Percentiles rank a stretch among this genome's conserved stretches.
Conservation (phyloP, 257 asterid species). For the Phtheirospermum japonicum region DNA sequence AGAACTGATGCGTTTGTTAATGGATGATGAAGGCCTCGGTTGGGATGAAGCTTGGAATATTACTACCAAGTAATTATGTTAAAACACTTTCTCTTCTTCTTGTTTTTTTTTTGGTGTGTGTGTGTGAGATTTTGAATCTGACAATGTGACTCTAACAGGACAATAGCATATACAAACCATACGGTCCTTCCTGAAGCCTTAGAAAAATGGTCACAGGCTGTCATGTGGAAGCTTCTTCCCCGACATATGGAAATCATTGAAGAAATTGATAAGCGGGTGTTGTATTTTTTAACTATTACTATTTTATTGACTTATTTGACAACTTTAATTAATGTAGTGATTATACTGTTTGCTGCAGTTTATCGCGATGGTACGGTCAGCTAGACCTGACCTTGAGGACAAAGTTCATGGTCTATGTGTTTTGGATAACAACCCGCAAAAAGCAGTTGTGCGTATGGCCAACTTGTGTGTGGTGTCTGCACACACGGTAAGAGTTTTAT, state of each 20-base stretch:
- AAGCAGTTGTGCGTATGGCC: constrained; percentile 98
- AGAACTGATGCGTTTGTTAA: constrained; percentile 90
- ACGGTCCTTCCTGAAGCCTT: constrained; percentile 99
- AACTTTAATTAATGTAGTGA: constrained; percentile 20
- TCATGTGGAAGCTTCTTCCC: constrained; percentile 99
- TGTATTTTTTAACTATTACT: constrained; percentile 4
- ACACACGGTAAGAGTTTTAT: constrained; percentile 70
- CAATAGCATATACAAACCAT: constrained; percentile 95
- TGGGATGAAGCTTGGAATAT: constrained; percentile 99
- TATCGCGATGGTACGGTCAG: constrained; percentile 54
- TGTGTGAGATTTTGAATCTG: constrained; percentile 25
- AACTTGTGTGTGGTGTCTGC: constrained; percentile 94
- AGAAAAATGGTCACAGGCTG: constrained; percentile 98
- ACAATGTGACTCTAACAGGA: constrained; percentile 47
- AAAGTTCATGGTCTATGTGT: constrained; percentile 62
- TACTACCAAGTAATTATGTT: constrained; percentile 58
- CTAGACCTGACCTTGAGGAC: constrained; percentile 79
- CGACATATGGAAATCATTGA: constrained; percentile 97
- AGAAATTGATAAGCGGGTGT: constrained; percentile 95
- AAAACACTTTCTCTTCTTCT: constrained; percentile 13
- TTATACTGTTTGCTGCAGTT: constrained; percentile 53
- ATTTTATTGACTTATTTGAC: neutral
- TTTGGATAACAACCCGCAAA: constrained; percentile 77
- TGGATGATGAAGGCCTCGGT: constrained; percentile 93
- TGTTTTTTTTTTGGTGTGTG: constrained; percentile 23